Conservation (phyloP, 169 alveolate species). For the Cryptosporidium ubiquitum region DNA sequence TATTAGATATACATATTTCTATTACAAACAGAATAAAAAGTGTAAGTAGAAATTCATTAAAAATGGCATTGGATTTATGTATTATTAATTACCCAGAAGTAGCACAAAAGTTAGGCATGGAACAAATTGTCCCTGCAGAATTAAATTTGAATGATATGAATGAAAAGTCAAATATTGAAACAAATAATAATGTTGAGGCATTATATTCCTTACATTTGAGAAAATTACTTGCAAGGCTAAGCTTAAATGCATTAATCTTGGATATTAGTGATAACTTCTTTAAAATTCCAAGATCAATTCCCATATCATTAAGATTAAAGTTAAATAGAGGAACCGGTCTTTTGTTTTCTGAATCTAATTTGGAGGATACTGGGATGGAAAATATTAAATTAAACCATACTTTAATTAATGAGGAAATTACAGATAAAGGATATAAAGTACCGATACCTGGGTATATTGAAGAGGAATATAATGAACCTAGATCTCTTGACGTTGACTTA, state of each 20-base stretch:
- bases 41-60: constrained; percentile 40
- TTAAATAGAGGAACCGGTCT: constrained; percentile 51
- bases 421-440: constrained; percentile 12
- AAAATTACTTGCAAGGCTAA: constrained; percentile 43
- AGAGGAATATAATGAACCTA: constrained; percentile 69
- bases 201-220: background rate
- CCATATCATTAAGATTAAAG: constrained; percentile 16
- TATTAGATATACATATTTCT: constrained; percentile 21
- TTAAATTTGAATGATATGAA: constrained; percentile 16
- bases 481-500: constrained; percentile 51
- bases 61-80: constrained; percentile 55
- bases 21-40: constrained; percentile 36
- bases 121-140: constrained; percentile 28
- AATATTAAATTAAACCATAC: background rate
- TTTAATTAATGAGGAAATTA: background rate
- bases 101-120: constrained; percentile 56
- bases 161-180: constrained; percentile 8
- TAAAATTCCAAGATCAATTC: constrained; percentile 54
- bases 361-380: constrained; percentile 7
- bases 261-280: constrained; percentile 63
- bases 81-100: constrained; percentile 62
- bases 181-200: constrained; percentile 18
- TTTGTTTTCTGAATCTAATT: constrained; percentile 44
- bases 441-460: constrained; percentile 66
- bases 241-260: constrained; percentile 56